A percentile compares a stretch with the other conserved stretches of the same genome.
Conservation (phyloP, 768 basidiomycete genomes). For the Leucogyrophana mollusca region DNA sequence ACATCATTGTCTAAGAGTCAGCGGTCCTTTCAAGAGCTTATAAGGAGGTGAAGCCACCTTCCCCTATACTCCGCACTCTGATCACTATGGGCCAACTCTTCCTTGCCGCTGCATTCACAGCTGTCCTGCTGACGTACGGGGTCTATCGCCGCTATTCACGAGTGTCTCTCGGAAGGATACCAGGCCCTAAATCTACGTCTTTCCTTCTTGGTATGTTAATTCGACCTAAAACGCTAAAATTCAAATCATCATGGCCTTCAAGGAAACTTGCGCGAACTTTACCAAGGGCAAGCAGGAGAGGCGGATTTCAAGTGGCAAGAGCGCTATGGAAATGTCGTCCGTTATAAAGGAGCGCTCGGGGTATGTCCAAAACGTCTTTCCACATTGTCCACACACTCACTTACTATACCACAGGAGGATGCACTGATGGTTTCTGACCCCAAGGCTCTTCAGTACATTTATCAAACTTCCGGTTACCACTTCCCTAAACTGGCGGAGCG, state of each 20-base stretch:
- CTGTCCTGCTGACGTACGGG: constrained; percentile 6
- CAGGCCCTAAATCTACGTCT: constrained; percentile 20
- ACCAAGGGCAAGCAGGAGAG: constrained; percentile 23
- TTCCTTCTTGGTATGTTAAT: constrained; percentile 18
- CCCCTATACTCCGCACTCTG: not conserved
- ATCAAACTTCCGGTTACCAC: constrained; percentile 41
- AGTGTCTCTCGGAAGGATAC: constrained; percentile 13
- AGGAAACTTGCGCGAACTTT: constrained; percentile 28
- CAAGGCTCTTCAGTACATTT: constrained; percentile 41
- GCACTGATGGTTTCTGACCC: constrained; percentile 46
- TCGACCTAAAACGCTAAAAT: too few relatives aligned
- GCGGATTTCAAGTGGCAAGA: constrained; percentile 29
- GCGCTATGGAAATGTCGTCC: constrained; percentile 26
- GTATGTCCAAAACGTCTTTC: constrained; percentile 10
- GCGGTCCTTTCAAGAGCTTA: not conserved
- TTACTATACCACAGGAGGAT: constrained; percentile 33
- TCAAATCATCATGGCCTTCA: not conserved
- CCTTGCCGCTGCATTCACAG: constrained; percentile 2
- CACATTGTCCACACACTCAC: constrained; percentile 6
- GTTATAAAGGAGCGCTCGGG: constrained; percentile 26
- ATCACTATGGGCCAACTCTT: constrained; percentile 10
- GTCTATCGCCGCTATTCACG: constrained; percentile 3
- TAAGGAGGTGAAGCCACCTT: not conserved
- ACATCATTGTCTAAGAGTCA: constrained; percentile 9
- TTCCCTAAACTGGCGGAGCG: constrained; percentile 36